Evolutionary conservation across 208 protist genomes (phyloP), one percentile per base, ranked within the genome.

Genomic region (Acanthamoeba sp.): DNA sequence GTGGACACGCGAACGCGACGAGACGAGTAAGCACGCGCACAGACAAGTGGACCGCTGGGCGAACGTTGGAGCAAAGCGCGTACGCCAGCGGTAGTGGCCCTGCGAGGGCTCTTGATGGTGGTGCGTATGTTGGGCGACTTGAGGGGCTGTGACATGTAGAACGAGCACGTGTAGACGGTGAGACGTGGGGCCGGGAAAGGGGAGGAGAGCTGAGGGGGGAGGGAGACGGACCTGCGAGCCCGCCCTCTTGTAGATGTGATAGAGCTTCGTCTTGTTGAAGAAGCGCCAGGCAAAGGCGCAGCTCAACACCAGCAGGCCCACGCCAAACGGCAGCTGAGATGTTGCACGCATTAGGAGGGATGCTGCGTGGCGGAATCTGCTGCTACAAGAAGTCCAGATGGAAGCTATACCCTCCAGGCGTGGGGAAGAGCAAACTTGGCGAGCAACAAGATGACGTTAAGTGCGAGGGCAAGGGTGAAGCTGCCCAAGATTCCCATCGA

Each of bases 301-400:
- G 78, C 78, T 87, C 45, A 87, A 24, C 10, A 59, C 5, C 78
- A 87, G 24, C 48, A 87, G 78, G 0, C 45, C 29, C 45, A 87
- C 78, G 16, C 78, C 78, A 6, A 87, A 62, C 48, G 78, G 45
- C 78, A 87, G 45, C 78, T 87, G 71, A n/a, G n/a, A n/a, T n/a
- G n/a, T n/a, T n/a, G n/a, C n/a, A n/a, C n/a, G n/a, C n/a, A n/a
- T n/a, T 10, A 59, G 52, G 52, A 59, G 52, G 20, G 52, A 10
- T 59, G 14, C 14, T 24, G 52, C 10, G 52, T n/a, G n/a, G n/a
- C n/a, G n/a, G n/a, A n/a, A n/a, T n/a, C n/a, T n/a, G n/a, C n/a
- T n/a, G n/a, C n/a, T n/a, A n/a, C 52, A 59, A 59, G 52, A 59
- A 10, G 10, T 10, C 78, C 78, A 6, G 59, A 62, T 29, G 78